These are phyloP conservation scores for Kodamaea jinghongensis DNA, from an alignment of 805 yeast genomes.

Conservation along the genomic window DNA sequence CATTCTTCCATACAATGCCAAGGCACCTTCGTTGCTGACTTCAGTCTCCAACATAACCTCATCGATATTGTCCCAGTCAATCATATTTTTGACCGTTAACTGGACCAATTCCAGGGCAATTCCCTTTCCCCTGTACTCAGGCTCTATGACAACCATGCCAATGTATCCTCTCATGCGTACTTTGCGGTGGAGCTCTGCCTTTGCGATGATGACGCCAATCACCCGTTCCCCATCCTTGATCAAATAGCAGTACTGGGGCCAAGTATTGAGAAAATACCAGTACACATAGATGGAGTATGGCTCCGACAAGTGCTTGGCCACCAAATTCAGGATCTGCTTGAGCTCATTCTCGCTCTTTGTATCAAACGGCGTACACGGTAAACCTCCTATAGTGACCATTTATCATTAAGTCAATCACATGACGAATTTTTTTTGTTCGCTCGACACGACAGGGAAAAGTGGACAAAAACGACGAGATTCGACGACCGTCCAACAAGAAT, in stretches of 20 bases:
- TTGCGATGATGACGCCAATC: constrained; percentile 84
- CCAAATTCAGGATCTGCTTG: constrained; percentile 50
- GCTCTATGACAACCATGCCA: constrained; percentile 91
- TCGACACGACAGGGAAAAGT: no score
- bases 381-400: constrained; percentile 12
- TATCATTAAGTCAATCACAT: no score
- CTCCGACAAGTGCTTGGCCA: constrained; percentile 77
- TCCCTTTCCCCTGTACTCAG: constrained; percentile 68
- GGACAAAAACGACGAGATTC: no score
- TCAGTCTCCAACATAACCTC: constrained; percentile 95
- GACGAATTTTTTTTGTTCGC: no score
- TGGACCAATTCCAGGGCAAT: constrained; percentile 74
- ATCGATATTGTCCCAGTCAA: constrained; percentile 60
- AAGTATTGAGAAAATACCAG: constrained; percentile 80
- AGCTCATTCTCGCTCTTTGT: constrained; percentile 37
- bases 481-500: no score
- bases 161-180: constrained; percentile 84
- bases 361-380: constrained; percentile 24
- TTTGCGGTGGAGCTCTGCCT: constrained; percentile 71
- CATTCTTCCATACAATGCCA: constrained; percentile 65
- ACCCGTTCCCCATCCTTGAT: constrained; percentile 46
- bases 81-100: constrained; percentile 63
- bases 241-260: constrained; percentile 82
- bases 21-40: constrained; percentile 70
- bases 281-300: constrained; percentile 94